A percentile compares a stretch with the other conserved stretches of the same genome.
phyloP scores from a whole-genome alignment of 2,329 filamentous ascomycete species.

The Diaporthe batatas region DNA sequence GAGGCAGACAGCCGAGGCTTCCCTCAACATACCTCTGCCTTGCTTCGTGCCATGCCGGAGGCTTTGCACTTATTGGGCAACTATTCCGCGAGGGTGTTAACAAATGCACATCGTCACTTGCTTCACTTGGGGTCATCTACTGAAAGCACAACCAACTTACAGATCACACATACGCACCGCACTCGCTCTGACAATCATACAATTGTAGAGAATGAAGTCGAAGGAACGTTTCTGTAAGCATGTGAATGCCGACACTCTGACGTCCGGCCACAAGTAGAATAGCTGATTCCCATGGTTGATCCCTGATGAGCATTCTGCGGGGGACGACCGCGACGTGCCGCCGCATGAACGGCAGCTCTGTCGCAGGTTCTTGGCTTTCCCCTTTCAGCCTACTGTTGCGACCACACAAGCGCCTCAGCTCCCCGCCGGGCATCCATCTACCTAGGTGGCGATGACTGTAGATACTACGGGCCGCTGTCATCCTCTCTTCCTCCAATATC shows the following conservation, averaged over 20 bases:
- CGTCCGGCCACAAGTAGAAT: conserved; percentile 5
- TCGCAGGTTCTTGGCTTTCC: conserved; percentile 27
- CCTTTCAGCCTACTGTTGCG: conserved; percentile 29
- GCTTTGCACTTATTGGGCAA: not conserved
- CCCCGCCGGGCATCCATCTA: conserved; percentile 12
- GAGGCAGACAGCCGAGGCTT: conserved; percentile 17
- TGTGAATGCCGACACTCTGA: conserved; percentile 20
- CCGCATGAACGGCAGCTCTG: conserved; percentile 29
- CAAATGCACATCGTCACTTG: not conserved
- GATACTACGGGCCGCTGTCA: not conserved
- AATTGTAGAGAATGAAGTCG: not conserved
- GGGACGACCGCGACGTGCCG: conserved; percentile 14
- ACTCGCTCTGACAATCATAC: not conserved
- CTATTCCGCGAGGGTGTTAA: not conserved
- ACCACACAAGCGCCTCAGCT: conserved; percentile 5
- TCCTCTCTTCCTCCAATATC: not conserved
- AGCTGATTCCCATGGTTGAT: conserved; percentile 24
- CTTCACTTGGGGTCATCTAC: not conserved
- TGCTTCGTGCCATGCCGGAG: not conserved
- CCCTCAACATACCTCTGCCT: not conserved
- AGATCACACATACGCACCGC: not conserved
- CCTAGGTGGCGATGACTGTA: not conserved
- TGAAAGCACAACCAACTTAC: not conserved
- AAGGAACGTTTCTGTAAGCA: not conserved
- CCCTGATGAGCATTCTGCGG: conserved; percentile 21